These are phyloP conservation scores for Babesia ovis DNA, from an alignment of 169 alveolate species.

Conservation along the genomic window DNA sequence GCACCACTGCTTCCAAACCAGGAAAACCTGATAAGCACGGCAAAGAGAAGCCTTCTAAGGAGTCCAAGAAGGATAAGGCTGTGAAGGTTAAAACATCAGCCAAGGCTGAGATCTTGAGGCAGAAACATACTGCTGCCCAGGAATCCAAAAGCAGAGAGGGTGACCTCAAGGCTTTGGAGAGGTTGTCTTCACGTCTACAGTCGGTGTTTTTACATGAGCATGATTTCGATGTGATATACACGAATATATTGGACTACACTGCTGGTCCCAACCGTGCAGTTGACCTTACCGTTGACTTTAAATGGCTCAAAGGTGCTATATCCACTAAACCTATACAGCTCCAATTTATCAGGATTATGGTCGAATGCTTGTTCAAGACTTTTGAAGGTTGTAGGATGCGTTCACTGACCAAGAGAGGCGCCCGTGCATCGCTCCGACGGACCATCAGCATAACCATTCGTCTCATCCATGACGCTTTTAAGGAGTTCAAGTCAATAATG, in stretches of 20 bases:
- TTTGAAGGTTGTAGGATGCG: constrained; percentile 55
- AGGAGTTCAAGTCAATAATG: constrained; percentile 29
- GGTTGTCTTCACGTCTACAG: constrained; percentile 23
- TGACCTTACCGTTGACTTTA: constrained; percentile 57
- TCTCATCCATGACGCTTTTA: constrained; percentile 42
- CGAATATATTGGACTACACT: constrained; percentile 55
- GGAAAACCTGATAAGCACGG: constrained; percentile 35
- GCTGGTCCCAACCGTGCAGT: constrained; percentile 61
- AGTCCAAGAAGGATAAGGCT: constrained; percentile 44
- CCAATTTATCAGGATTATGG: constrained; percentile 30
- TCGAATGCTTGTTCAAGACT: constrained; percentile 27
- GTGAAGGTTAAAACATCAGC: constrained; percentile 47
- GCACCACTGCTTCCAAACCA: constrained; percentile 13
- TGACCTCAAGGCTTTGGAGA: constrained; percentile 31
- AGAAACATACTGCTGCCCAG: constrained; percentile 38
- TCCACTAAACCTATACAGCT: constrained; percentile 46
- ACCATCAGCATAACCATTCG: constrained; percentile 38
- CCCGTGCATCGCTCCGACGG: constrained; percentile 32
- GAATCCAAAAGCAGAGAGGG: constrained; percentile 49
- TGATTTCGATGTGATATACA: constrained; percentile 45
- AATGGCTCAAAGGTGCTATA: constrained; percentile 59
- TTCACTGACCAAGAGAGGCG: constrained; percentile 8
- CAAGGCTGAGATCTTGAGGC: constrained; percentile 57
- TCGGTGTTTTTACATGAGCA: constrained; percentile 47
- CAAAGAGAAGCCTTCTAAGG: constrained; percentile 24